Percentiles rank a stretch among this genome's conserved stretches.
Evolutionary conservation across 1,284 basidiomycete species (phyloP).

Genomic region (Irpex sp.): DNA sequence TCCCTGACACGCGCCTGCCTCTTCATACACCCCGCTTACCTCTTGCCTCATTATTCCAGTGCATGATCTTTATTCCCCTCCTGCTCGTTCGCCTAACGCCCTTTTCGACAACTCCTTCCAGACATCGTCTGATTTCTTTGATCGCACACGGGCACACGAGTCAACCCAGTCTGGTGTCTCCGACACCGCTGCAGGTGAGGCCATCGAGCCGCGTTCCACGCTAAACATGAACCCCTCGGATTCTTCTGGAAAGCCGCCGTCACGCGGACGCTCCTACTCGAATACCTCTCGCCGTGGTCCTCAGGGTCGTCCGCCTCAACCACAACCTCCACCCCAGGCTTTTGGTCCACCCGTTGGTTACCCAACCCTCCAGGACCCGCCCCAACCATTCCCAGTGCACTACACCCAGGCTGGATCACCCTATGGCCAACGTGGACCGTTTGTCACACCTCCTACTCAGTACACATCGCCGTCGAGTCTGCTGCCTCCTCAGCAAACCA

Average conservation of each 20-base stretch:
- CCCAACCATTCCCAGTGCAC: slow-evolving; percentile 16
- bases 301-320: slow-evolving; percentile 4
- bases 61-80: slow-evolving; percentile 18
- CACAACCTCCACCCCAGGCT: slow-evolving; percentile 17
- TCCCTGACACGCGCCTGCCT: slow-evolving; percentile 4
- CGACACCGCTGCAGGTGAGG: slow-evolving; percentile 16
- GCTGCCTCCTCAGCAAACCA: slow-evolving; percentile 30
- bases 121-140: slow-evolving; percentile 23
- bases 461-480: slow-evolving; percentile 41
- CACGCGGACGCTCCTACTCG: slow-evolving; percentile 22
- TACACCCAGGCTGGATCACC: slow-evolving; percentile 20
- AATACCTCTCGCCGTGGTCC: slow-evolving; percentile 20
- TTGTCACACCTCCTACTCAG: slow-evolving; percentile 31
- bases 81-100: slow-evolving; percentile 15
- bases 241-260: slow-evolving; percentile 14
- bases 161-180: slow-evolving; percentile 15
- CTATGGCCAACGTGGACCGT: slow-evolving; percentile 34
- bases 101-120: slow-evolving; percentile 22
- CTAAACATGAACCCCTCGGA: slow-evolving; percentile 26
- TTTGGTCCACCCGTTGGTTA: slow-evolving; percentile 17
- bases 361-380: slow-evolving; percentile 14
- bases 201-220: slow-evolving; percentile 7
- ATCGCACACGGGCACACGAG: slow-evolving; percentile 15
- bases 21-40: slow-evolving; percentile 11
- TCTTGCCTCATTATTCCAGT: slow-evolving; percentile 11